These are phyloP conservation scores for Cotoneaster glaucophyllus DNA, from an alignment of 306 rosid species.

Conservation along the genomic window DNA sequence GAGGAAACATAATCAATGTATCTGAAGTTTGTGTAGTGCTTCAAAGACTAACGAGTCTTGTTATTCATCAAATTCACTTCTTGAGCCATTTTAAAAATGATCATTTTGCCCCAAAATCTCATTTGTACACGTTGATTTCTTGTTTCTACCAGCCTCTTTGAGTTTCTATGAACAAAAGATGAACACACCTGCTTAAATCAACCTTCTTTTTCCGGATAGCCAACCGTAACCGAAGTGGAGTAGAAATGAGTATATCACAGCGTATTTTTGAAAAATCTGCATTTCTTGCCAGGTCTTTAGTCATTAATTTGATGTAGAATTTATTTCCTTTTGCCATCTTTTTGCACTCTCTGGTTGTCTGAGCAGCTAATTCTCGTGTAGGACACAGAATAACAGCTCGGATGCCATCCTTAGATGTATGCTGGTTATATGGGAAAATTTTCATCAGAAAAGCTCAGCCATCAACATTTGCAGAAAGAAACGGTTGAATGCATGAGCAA, in stretches of 20 bases:
- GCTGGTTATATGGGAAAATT: constrained; percentile 28
- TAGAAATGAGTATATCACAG: constrained; percentile 81
- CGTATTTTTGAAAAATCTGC: constrained; percentile 61
- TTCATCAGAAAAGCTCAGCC: constrained; percentile 18
- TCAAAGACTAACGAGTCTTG: background rate
- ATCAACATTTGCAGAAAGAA: constrained; percentile 12
- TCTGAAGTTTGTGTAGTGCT: background rate
- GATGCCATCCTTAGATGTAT: constrained; percentile 48
- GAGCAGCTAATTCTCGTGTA: constrained; percentile 79
- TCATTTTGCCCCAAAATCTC: background rate
- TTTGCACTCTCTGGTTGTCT: constrained; percentile 87
- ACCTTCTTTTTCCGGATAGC: constrained; percentile 58
- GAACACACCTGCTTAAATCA: constrained; percentile 64
- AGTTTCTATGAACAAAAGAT: constrained; percentile 9
- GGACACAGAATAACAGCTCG: constrained; percentile 86
- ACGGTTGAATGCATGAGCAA: constrained; percentile 9
- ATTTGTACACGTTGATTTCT: background rate
- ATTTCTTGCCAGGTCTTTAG: constrained; percentile 48
- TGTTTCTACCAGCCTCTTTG: background rate
- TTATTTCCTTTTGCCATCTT: constrained; percentile 62
- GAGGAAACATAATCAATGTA: constrained; percentile 7
- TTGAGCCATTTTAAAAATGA: background rate
- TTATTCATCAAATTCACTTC: background rate
- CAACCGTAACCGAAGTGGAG: constrained; percentile 71
- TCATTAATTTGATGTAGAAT: constrained; percentile 61